These are phyloP conservation scores for Wallemia ichthyophaga DNA, from an alignment of 1,284 basidiomycete species.

Conservation along the genomic window DNA sequence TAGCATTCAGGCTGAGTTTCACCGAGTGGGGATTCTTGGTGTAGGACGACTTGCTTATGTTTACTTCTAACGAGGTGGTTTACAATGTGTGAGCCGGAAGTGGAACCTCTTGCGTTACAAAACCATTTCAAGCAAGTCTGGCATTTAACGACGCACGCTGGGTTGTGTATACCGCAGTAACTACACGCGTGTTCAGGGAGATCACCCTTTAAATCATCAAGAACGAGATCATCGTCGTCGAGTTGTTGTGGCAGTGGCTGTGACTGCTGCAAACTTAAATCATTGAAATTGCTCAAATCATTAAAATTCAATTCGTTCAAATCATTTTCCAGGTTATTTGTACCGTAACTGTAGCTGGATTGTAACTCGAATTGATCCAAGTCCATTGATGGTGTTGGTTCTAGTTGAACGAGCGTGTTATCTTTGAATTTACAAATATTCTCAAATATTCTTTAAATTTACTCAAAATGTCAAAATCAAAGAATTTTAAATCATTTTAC, in stretches of 20 bases:
- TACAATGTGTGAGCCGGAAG: conserved; percentile 93
- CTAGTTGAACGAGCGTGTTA: neutral
- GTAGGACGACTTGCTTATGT: conserved; percentile 92
- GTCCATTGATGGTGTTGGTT: conserved; percentile 4
- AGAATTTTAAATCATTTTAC: neutral
- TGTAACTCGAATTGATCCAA: neutral
- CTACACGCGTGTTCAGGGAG: conserved; percentile 78
- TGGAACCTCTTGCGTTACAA: conserved; percentile 96
- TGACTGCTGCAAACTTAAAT: neutral
- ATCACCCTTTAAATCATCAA: conserved; percentile 49
- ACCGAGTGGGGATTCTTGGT: conserved; percentile 76
- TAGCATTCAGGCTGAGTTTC: conserved; percentile 97
- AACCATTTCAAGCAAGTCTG: conserved; percentile 94
- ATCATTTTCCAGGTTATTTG: neutral
- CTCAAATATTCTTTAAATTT: too few species aligned
- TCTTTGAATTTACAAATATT: too few species aligned
- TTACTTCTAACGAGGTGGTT: conserved; percentile 96
- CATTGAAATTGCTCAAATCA: too few species aligned
- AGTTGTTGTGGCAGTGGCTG: conserved; percentile 13
- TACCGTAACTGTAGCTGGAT: neutral
- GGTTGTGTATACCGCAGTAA: conserved; percentile 97
- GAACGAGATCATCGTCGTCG: conserved; percentile 56
- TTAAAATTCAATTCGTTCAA: too few species aligned
- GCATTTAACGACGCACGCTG: conserved; percentile 89
- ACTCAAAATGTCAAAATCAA: too few species aligned